Evolutionary conservation across 768 basidiomycete species (phyloP), one percentile per base, ranked within the genome.

Genomic region (Suillus occidentalis): DNA sequence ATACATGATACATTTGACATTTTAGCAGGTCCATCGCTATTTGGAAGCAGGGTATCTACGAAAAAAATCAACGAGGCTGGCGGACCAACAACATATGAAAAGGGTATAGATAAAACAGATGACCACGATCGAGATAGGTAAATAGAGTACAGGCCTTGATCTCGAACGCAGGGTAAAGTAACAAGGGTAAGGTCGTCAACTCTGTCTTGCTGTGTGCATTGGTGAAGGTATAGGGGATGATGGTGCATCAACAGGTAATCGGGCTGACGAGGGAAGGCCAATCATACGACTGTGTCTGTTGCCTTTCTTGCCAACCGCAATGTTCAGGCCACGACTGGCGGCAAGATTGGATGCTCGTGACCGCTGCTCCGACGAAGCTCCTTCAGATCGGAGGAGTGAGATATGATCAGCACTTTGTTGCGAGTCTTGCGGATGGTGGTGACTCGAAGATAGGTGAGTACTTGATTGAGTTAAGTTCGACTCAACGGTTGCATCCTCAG

Each of bases 241-340:
- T 13, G 60, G 42, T 7, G 62, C 55, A 12, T 72, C 72, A 4
- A 59, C 36, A 14, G 64, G 69, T 7, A 71, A 73, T 58, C 77
- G 71, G 40, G 80, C 79, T 13, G 82, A 83, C 53, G 77, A 66
- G 1, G 89, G 89, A n/a, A 91, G 77, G 13, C 88, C 88, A 34
- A 87, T 80, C 75, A 89, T 81, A 65, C 83, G 83, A 63, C 88
- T 89, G 56, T 89, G 85, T 65, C 89, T 83, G 72, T 87, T 87
- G 28, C 84, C 83, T 68, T 84, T 83, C 65, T 86, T 85, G 31
- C 79, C 79, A 14, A 87, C 80, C 6, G 84, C 78, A 28, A 93
- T 82, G 71, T 90, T 89, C 63, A 94, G 76, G n/a, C 91, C 91
- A 67, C 87, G 84, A 60, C 81, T 85, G 20, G 88, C 87, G 18